Evolutionary conservation across 2,329 filamentous ascomycete species (phyloP), one percentile per base, ranked within the genome.

Genomic region (Aspergillus pseudoviridinutans): DNA sequence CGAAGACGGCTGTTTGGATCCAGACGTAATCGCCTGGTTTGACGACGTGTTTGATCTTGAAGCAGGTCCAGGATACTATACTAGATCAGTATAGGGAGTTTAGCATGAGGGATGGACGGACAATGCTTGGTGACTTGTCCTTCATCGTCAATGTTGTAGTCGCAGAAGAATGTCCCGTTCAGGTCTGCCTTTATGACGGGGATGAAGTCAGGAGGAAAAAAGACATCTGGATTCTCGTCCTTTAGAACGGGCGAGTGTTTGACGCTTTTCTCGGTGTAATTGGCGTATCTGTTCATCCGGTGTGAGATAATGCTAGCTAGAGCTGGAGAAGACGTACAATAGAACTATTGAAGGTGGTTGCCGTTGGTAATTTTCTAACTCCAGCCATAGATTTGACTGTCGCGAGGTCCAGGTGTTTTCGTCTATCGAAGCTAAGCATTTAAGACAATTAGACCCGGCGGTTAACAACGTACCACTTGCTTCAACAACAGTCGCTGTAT

Each of bases 41-140:
- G 17, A 35, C 3, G 10, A 62, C 61, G 5, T 55, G 32, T 35
- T 68, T 68, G 32, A 68, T 55, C 50, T 68, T 68, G 58, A 63
- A 68, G 10, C 64, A 63, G 5, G 56, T 55, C 65, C 66, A 68
- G 6, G 66, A 62, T 35, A 58, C 66, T 68, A 42, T 25, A 12
- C 32, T 29, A 22, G 24, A n/a, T 38, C n/a, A 46, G 22, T 22
- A 25, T 47, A 17, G 28, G 9, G 5, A 25, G 1, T 35, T 24
- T n/a, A 35, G 27, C 29, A 25, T 3, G n/a, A 17, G 28, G 10
- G 17, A 12, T 20, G 7, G 20, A 51, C 17, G 20, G 7, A 51
- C 50, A 22, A 28, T 51, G 50, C 17, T 41, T 51, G n/a, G n/a
- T 51, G 28, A 51, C 9, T 3, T 56, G 22, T 8, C 29, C 52